Evolutionary conservation across 208 protist genomes (phyloP).

Genomic region (Trypanosoma boissoni): DNA sequence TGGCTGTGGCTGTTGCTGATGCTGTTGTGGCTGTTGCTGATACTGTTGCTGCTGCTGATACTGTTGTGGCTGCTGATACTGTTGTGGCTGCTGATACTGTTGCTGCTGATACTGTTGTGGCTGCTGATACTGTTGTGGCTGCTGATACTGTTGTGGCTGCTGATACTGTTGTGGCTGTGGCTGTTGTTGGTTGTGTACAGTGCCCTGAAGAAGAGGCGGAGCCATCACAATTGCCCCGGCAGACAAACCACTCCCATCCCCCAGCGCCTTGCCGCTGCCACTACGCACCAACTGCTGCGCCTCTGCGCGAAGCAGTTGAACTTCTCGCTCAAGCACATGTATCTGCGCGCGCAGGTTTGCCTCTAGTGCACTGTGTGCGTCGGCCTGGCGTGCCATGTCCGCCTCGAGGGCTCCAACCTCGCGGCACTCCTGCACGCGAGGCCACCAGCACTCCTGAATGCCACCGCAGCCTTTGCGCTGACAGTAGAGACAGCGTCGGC

Average conservation of each 20-base stretch:
- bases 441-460: slow-evolving; percentile 12
- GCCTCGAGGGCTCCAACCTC: not conserved
- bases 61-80: not conserved
- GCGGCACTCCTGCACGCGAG: not conserved
- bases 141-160: not conserved
- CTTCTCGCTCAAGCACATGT: slow-evolving; percentile 54
- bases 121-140: not conserved
- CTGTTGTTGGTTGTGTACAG: too few species aligned
- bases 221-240: not conserved
- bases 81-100: not conserved
- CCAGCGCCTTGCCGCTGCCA: not conserved
- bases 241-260: not conserved
- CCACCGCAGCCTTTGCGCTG: slow-evolving; percentile 16
- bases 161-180: too few species aligned
- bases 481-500: slow-evolving; percentile 22
- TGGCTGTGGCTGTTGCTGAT: too few species aligned
- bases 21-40: too few species aligned
- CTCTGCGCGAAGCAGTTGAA: slow-evolving; percentile 38
- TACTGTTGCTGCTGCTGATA: slow-evolving; percentile 1
- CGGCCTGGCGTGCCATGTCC: not conserved
- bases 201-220: too few species aligned
- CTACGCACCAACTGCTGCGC: not conserved
- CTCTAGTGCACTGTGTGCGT: slow-evolving; percentile 18
- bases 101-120: slow-evolving; percentile 4
- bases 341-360: slow-evolving; percentile 52